phyloP scores from a whole-genome alignment of 495 filamentous ascomycete genomes.

The Eremomyces bilateralis region DNA sequence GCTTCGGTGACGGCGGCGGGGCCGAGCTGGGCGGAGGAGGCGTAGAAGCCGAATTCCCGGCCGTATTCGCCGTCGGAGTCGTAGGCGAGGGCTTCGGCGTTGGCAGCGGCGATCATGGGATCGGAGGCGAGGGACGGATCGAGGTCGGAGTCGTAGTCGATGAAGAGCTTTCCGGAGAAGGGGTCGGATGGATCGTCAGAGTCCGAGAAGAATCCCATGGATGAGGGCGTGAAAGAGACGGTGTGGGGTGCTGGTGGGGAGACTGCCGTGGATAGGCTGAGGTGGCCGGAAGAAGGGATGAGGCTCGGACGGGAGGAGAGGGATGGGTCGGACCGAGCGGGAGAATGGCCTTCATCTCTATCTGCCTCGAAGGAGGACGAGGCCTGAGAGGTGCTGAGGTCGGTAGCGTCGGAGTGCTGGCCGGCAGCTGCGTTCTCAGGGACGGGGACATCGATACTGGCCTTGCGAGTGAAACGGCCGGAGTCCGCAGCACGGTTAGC shows the following conservation, averaged over 20 bases:
- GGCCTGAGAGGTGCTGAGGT: neutral
- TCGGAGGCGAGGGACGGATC: conserved; percentile 50
- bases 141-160: conserved; percentile 23
- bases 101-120: conserved; percentile 80
- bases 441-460: conserved; percentile 24
- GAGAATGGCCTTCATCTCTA: no score
- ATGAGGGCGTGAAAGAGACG: neutral
- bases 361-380: neutral
- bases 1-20: conserved; percentile 14
- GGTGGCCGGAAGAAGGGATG: conserved; percentile 16
- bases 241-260: neutral
- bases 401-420: conserved; percentile 5
- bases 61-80: conserved; percentile 90
- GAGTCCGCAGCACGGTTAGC: conserved; percentile 50
- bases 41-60: conserved; percentile 95
- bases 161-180: neutral
- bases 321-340: neutral
- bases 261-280: neutral
- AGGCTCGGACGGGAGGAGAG: conserved; percentile 16
- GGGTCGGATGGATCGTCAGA: neutral
- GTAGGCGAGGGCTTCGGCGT: conserved; percentile 77
- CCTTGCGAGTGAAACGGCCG: conserved; percentile 38
- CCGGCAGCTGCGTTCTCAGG: no score
- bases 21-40: conserved; percentile 23
- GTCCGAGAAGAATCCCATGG: neutral